phyloP scores from a whole-genome alignment of 495 filamentous ascomycete genomes.

The Achaetomiella virescens region DNA sequence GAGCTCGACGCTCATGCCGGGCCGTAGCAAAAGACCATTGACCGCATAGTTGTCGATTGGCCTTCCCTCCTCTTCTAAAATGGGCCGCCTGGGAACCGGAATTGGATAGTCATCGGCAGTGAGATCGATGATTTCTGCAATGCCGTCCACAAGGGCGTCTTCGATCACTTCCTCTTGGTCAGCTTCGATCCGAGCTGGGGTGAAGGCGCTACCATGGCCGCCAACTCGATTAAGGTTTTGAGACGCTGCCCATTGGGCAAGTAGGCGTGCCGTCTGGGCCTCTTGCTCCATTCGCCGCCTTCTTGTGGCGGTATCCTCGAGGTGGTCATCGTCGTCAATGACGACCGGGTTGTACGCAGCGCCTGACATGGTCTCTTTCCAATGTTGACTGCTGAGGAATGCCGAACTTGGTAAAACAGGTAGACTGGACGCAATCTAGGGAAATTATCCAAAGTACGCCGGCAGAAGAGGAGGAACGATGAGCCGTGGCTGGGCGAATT shows the following conservation, averaged over 20 bases:
- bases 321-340: not conserved
- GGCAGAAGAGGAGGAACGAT: too few species aligned
- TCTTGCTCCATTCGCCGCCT: not conserved
- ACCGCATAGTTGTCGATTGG: not conserved
- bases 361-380: not conserved
- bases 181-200: not conserved
- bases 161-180: not conserved
- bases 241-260: not conserved
- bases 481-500: too few species aligned
- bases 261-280: not conserved
- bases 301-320: not conserved
- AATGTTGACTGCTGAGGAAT: too few species aligned
- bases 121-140: slow-evolving; percentile 12
- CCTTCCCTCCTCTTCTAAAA: not conserved
- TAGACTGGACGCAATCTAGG: too few species aligned
- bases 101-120: not conserved
- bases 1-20: slow-evolving; percentile 1
- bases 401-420: too few species aligned
- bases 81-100: not conserved
- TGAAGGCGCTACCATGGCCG: not conserved
- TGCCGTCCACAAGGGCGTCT: not conserved
- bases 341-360: not conserved
- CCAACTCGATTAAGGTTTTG: not conserved
- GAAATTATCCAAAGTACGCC: too few species aligned
- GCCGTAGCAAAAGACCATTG: not conserved